phyloP scores from a whole-genome alignment of 164 flowering plant genomes.

The Tinospora cordifolia region DNA sequence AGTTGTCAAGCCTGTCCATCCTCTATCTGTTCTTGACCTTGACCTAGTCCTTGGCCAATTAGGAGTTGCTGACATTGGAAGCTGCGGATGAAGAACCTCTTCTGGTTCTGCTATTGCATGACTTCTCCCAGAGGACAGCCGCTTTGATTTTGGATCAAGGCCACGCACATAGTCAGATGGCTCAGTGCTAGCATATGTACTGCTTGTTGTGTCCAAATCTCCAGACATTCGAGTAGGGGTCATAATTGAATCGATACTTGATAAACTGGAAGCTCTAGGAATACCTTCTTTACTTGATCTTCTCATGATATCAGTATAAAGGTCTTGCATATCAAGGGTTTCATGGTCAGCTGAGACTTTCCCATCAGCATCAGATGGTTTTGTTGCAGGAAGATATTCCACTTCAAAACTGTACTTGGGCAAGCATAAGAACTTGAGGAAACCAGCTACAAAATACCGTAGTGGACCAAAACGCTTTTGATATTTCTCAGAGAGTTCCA shows the following conservation, averaged over 20 bases:
- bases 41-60: conserved; percentile 96
- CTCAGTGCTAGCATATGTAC: conserved; percentile 75
- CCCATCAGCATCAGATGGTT: conserved; percentile 35
- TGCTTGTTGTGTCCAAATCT: conserved; percentile 68
- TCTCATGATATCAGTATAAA: conserved; percentile 82
- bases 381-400: conserved; percentile 83
- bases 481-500: conserved; percentile 95
- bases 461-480: conserved; percentile 96
- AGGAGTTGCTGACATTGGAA: conserved; percentile 67
- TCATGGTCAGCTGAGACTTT: conserved; percentile 39
- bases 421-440: conserved; percentile 84
- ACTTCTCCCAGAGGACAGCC: conserved; percentile 77
- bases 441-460: conserved; percentile 95
- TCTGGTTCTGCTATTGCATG: conserved; percentile 65
- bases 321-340: conserved; percentile 60
- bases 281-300: conserved; percentile 69
- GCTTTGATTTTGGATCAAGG: conserved; percentile 78
- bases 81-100: conserved; percentile 68
- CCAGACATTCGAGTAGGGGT: conserved; percentile 85
- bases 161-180: conserved; percentile 96
- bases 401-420: conserved; percentile 88
- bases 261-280: conserved; percentile 93
- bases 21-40: conserved; percentile 72
- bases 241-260: conserved; percentile 97
- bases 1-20: conserved; percentile 64